phyloP scores from a whole-genome alignment of 1,139 yeast genomes.

The Debaryomyces fabryi region DNA sequence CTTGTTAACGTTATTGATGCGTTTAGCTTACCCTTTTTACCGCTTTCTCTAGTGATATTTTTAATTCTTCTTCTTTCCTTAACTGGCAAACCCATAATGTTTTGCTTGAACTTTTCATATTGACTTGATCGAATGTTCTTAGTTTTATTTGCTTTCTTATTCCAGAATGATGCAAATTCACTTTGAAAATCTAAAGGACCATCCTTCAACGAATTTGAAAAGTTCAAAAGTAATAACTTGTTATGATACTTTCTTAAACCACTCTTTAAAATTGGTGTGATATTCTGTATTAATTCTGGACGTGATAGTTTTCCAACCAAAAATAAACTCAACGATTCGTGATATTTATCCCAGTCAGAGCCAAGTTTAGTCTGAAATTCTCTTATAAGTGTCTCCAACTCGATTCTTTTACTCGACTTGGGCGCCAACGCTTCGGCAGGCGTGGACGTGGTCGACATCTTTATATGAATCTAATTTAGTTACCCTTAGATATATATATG shows the following conservation, averaged over 20 bases:
- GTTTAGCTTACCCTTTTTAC: conserved; percentile 72
- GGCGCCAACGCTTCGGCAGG: conserved; percentile 1
- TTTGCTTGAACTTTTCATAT: conserved; percentile 80
- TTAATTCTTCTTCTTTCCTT: conserved; percentile 85
- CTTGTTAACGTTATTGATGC: conserved; percentile 82
- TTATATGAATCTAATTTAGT: neutral
- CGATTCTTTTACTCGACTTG: conserved; percentile 52
- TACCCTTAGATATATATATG: neutral
- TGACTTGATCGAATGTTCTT: conserved; percentile 58
- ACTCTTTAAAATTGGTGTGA: conserved; percentile 58
- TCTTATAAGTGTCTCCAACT: conserved; percentile 70
- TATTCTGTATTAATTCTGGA: conserved; percentile 62
- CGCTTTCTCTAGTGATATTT: conserved; percentile 78
- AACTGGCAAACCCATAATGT: conserved; percentile 83
- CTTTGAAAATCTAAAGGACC: conserved; percentile 49
- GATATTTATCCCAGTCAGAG: conserved; percentile 81
- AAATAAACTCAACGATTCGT: conserved; percentile 74
- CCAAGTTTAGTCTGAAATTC: conserved; percentile 77
- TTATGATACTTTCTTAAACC: conserved; percentile 66
- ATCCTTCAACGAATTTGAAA: conserved; percentile 83
- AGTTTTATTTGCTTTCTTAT: conserved; percentile 44
- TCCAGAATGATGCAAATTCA: conserved; percentile 63
- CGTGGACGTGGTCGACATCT: conserved; percentile 3
- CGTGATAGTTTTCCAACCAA: conserved; percentile 81
- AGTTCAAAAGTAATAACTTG: conserved; percentile 73